Evolutionary conservation across 2,329 filamentous ascomycete species (phyloP), one percentile per base, ranked within the genome.

Genomic region (Boeremia lycopersici): DNA sequence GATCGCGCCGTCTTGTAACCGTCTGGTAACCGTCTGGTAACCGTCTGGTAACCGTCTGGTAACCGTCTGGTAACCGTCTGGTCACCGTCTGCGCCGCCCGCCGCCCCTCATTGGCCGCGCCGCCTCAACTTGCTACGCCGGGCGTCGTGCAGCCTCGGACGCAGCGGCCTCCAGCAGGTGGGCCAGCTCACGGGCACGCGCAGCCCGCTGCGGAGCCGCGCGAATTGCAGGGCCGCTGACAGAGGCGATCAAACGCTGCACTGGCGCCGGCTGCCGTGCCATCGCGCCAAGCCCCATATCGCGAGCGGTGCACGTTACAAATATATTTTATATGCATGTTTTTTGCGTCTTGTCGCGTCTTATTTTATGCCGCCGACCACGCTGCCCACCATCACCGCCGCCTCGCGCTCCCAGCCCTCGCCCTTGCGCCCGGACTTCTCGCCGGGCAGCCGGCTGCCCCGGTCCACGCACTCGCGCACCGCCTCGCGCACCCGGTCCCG

Each of bases 371-470:
- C 65, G n/a, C 83, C 82, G 44, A 92, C 81, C 6, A 97, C 86
- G 65, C 90, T 90, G 47, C 90, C 89, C 36, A 96, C 89, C 93
- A 98, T 97, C 42, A 98, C 93, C 1, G 93, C 92, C 42, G 93
- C 89, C 77, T 98, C 95, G 34, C 93, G 84, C 68, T 97, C 93
- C 91, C 91, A 97, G 51, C 79, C 83, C 6, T 78, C 80, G 59
- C 74, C 77, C 59, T 36, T 50, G 19, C 78, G 78, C 11, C 77
- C 77, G n/a, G 77, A 69, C 36, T 81, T 74, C 73, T 62, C 83
- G 12, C 81, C 82, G 2, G 91, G 90, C 45, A 89, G 71, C 71
- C 87, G 85, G 31, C 87, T 89, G 0, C 93, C 93, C 46, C 84
- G 84, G 56, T 93, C 77, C 2, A 99, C 95, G 62, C 92, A 95